Percentiles rank a stretch among this genome's conserved stretches.
phyloP scores from a whole-genome alignment of 2,329 filamentous ascomycete species.

The Fusarium dimerum region DNA sequence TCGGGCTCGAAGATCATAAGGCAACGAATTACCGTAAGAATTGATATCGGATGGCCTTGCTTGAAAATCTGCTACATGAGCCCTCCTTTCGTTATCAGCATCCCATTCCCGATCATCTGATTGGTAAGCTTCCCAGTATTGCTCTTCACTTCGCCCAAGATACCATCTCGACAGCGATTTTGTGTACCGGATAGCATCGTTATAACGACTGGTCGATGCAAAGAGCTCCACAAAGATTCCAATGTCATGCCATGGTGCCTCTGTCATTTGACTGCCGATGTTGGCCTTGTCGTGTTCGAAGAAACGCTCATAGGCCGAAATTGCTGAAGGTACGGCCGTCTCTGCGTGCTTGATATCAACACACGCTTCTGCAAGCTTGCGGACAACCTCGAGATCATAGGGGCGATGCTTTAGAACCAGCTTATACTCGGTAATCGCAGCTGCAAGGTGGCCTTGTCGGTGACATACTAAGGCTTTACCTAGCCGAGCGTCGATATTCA shows the following conservation, averaged over 20 bases:
- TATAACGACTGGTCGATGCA: conserved; percentile 61
- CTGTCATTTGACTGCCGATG: conserved; percentile 34
- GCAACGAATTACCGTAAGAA: conserved; percentile 72
- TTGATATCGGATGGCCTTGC: conserved; percentile 52
- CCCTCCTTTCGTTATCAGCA: conserved; percentile 66
- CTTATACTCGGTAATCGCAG: conserved; percentile 59
- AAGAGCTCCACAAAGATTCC: conserved; percentile 85
- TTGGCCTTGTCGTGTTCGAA: conserved; percentile 44
- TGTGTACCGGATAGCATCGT: conserved; percentile 67
- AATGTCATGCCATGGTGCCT: conserved; percentile 75
- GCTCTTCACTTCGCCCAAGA: conserved; percentile 71
- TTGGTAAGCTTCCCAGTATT: conserved; percentile 72
- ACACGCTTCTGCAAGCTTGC: conserved; percentile 58
- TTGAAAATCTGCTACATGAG: conserved; percentile 61
- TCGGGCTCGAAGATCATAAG: conserved; percentile 80
- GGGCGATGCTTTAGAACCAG: conserved; percentile 53
- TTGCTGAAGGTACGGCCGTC: conserved; percentile 40
- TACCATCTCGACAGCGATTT: conserved; percentile 80
- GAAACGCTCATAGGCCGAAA: conserved; percentile 49
- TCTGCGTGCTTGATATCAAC: conserved; percentile 53
- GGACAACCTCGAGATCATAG: conserved; percentile 55
- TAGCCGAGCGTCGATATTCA: conserved; percentile 57
- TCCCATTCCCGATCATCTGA: conserved; percentile 92
- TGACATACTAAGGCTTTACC: conserved; percentile 61
- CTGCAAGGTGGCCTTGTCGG: conserved; percentile 53